Evolutionary conservation across 2,329 filamentous ascomycete species (phyloP).

Genomic region (Graphilbum sp.): DNA sequence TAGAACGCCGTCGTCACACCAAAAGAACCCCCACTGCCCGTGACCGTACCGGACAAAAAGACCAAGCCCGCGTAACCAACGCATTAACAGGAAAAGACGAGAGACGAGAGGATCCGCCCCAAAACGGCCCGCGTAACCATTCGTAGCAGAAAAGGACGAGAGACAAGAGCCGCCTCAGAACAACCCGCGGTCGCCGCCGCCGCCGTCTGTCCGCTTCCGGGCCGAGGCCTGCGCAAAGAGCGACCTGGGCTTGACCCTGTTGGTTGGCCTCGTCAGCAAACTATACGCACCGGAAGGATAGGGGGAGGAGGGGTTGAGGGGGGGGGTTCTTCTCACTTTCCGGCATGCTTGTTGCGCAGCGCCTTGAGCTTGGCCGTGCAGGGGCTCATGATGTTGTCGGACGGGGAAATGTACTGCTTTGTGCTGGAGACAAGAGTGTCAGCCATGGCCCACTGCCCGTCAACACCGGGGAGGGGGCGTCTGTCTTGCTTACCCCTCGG

Average conservation of each 20-base stretch:
- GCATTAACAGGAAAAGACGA: background rate
- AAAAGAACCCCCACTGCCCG: background rate
- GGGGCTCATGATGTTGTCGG: constrained; percentile 79
- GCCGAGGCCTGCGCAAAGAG: constrained; percentile 48
- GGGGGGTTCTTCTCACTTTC: constrained; percentile 41
- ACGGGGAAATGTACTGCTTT: constrained; percentile 55
- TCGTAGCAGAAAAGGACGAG: background rate
- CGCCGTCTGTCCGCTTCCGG: constrained; percentile 40
- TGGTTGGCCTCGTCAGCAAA: background rate
- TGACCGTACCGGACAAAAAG: too few relatives aligned
- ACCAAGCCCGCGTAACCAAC: too few relatives aligned
- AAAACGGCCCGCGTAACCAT: too few relatives aligned
- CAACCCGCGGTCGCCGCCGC: constrained; percentile 29
- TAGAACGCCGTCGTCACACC: background rate
- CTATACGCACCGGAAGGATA: too few relatives aligned
- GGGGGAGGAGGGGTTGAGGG: too few relatives aligned
- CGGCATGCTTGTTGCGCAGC: constrained; percentile 63
- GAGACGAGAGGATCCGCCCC: too few relatives aligned
- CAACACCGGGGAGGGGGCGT: background rate
- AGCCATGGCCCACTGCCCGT: background rate
- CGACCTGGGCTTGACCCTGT: constrained; percentile 48
- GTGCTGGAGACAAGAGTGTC: constrained; percentile 6
- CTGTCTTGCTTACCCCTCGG: constrained; percentile 38
- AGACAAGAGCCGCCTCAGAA: constrained; percentile 10
- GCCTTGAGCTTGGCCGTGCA: constrained; percentile 70